A percentile compares a stretch with the other conserved stretches of the same genome.
Evolutionary conservation across 2,329 filamentous ascomycete species (phyloP).

Genomic region (Lecanicillium sp.): DNA sequence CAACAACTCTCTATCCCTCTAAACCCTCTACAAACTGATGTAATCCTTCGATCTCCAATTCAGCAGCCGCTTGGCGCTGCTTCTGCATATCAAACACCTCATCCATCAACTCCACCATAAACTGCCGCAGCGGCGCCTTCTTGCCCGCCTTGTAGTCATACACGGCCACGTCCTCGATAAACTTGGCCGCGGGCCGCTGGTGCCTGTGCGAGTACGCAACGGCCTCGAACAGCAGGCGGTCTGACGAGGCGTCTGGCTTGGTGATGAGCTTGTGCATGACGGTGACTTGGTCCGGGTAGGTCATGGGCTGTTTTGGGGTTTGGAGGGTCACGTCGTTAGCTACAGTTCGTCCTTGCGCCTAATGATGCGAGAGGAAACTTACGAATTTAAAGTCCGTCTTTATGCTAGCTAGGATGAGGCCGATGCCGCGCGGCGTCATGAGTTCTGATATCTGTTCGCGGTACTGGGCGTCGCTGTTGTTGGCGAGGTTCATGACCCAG

Average conservation of each 20-base stretch:
- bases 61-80: constrained; percentile 10
- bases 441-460: constrained; percentile 60
- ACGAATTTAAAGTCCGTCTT: constrained; percentile 85
- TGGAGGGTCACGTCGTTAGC: background rate
- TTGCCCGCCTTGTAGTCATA: constrained; percentile 50
- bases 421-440: constrained; percentile 56
- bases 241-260: constrained; percentile 32
- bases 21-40: constrained; percentile 9
- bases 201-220: constrained; percentile 69
- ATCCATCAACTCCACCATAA: constrained; percentile 30
- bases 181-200: constrained; percentile 64
- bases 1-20: constrained; percentile 4
- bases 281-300: constrained; percentile 72
- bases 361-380: constrained; percentile 23
- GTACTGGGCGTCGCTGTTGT: constrained; percentile 53
- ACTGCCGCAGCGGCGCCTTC: constrained; percentile 30
- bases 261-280: constrained; percentile 71
- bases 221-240: constrained; percentile 51
- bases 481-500: constrained; percentile 65
- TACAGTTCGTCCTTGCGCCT: background rate
- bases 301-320: constrained; percentile 56
- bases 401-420: constrained; percentile 74
- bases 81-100: constrained; percentile 28
- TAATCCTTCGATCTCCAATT: constrained; percentile 12
- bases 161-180: constrained; percentile 69